Percentiles rank a stretch among this genome's conserved stretches.
phyloP scores from a whole-genome alignment of 345 rosid genomes.

The Microthlaspi erraticum region DNA sequence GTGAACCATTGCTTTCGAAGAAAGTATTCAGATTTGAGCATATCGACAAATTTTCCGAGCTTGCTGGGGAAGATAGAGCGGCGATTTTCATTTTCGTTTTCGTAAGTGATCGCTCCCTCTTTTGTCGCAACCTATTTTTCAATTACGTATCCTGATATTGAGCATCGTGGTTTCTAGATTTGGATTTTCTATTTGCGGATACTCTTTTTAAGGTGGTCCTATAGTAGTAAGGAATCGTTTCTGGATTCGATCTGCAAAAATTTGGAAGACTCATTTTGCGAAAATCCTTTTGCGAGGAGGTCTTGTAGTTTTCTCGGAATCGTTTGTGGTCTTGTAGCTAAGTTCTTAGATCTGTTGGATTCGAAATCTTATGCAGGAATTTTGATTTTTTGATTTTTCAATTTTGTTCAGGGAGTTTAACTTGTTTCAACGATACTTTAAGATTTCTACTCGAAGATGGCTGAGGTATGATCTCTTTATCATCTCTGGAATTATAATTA shows the following conservation, averaged over 20 bases:
- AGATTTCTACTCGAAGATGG: slow-evolving; percentile 47
- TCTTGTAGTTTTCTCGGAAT: not conserved
- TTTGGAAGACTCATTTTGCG: not conserved
- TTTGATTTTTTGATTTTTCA: not conserved
- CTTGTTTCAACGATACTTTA: not conserved
- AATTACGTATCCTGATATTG: slow-evolving; percentile 24
- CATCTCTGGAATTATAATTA: not conserved
- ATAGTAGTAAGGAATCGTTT: not conserved
- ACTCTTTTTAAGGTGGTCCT: not conserved
- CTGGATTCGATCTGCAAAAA: not conserved
- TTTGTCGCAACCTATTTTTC: not conserved
- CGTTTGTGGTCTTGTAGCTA: not conserved
- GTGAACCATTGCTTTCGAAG: slow-evolving; percentile 14
- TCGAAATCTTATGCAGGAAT: not conserved
- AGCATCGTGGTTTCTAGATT: slow-evolving; percentile 9
- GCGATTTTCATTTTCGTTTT: slow-evolving; percentile 12
- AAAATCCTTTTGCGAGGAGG: not conserved
- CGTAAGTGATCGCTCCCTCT: slow-evolving; percentile 31
- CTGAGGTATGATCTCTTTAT: slow-evolving; percentile 57
- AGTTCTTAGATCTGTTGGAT: slow-evolving; percentile 30
- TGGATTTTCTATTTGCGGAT: slow-evolving; percentile 7
- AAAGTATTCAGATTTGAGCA: slow-evolving; percentile 4
- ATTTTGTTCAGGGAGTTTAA: slow-evolving; percentile 17
- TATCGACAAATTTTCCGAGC: slow-evolving; percentile 11
- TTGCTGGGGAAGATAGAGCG: slow-evolving; percentile 9